These are phyloP conservation scores for Tricharina praecox DNA, from an alignment of 495 filamentous ascomycete genomes.

Conservation along the genomic window DNA sequence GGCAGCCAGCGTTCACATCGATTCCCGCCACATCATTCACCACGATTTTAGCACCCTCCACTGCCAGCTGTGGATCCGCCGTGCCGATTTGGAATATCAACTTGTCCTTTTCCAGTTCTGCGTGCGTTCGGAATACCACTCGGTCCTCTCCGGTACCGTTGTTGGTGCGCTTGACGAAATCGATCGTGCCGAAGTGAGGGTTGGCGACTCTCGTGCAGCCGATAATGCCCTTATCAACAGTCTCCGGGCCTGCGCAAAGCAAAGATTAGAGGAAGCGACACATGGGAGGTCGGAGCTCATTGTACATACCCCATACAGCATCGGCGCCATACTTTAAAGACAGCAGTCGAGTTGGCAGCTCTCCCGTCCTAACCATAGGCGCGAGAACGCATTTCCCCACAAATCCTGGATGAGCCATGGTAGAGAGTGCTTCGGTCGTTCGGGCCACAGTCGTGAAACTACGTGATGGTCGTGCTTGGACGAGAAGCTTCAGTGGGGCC, in stretches of 20 bases:
- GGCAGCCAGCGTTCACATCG: constrained; percentile 92
- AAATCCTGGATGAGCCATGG: constrained; percentile 7
- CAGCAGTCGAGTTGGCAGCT: constrained; percentile 72
- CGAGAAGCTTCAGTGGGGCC: background rate
- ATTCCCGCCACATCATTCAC: constrained; percentile 80
- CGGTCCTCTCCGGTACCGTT: constrained; percentile 29
- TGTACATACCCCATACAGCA: constrained; percentile 65
- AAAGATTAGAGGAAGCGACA: constrained; percentile 7
- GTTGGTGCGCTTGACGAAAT: constrained; percentile 42
- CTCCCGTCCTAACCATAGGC: constrained; percentile 92
- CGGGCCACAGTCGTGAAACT: background rate
- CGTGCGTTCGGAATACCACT: constrained; percentile 70
- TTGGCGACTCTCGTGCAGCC: constrained; percentile 64
- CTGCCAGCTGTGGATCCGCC: constrained; percentile 58
- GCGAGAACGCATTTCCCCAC: constrained; percentile 74
- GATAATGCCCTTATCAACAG: constrained; percentile 76
- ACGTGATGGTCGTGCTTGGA: background rate
- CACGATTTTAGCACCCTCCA: constrained; percentile 65
- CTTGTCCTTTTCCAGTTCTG: constrained; percentile 47
- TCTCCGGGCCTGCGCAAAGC: constrained; percentile 59
- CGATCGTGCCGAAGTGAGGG: constrained; percentile 53
- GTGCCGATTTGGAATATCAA: constrained; percentile 89
- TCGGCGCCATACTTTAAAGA: constrained; percentile 91
- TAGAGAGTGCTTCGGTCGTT: background rate
- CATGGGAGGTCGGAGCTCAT: background rate